Evolutionary conservation across 1,284 basidiomycete species (phyloP).

Genomic region (Microbotryum violaceum): DNA sequence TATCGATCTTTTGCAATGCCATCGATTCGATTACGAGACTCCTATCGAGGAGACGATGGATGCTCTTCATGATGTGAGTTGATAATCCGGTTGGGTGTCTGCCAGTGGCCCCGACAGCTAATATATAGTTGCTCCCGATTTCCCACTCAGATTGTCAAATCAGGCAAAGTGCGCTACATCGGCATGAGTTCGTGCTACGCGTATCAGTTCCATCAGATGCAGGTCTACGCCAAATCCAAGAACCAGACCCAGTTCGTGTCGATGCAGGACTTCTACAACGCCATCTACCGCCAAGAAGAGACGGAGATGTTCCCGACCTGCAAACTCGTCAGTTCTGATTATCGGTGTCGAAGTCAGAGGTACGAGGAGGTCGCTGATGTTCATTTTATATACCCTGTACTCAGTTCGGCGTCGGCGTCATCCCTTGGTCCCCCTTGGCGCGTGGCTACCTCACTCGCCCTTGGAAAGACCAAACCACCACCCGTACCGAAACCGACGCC

Average conservation of each 20-base stretch:
- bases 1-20: conserved; percentile 36
- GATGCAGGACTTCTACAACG: conserved; percentile 40
- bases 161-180: conserved; percentile 58
- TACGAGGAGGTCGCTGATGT: too few species aligned
- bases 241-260: conserved; percentile 40
- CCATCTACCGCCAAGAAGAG: conserved; percentile 46
- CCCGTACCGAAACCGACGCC: conserved; percentile 21
- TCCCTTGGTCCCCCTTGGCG: conserved; percentile 41
- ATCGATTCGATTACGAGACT: conserved; percentile 56
- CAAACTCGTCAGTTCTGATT: conserved; percentile 21
- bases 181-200: conserved; percentile 51
- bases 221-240: conserved; percentile 47
- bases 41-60: conserved; percentile 55
- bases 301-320: conserved; percentile 39
- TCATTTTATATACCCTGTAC: background rate
- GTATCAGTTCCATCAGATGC: conserved; percentile 52
- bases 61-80: conserved; percentile 55
- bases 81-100: too few species aligned
- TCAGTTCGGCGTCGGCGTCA: conserved; percentile 40
- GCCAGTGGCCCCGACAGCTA: too few species aligned
- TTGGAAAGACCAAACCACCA: conserved; percentile 17
- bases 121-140: background rate
- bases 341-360: too few species aligned
- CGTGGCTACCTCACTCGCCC: conserved; percentile 33
- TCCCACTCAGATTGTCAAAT: conserved; percentile 45